Base-by-base conservation (phyloP, 495 filamentous ascomycete species). In the Talaromyces wortmannii region DNA sequence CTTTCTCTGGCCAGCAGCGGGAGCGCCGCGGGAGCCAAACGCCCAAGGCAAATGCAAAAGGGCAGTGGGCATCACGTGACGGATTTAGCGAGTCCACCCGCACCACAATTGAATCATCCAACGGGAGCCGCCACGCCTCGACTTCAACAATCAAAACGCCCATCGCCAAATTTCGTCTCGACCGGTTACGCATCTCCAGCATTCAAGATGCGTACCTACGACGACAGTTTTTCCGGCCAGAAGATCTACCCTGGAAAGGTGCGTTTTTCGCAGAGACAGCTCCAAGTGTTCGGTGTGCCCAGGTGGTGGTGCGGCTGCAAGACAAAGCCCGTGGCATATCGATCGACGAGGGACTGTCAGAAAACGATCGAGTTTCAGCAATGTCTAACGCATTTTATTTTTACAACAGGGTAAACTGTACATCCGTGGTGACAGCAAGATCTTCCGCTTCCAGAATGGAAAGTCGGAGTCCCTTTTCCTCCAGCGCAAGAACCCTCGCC, bases 391-490 rank as follows among this genome's bases (percentile, higher is more conserved):
- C 45, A 52, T 65, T 65, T 62, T 70, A 56, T 58, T 70, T 62
- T 57, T 56, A 55, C 59, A 68, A 61, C 58, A 97, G 92, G 92
- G 92, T 80, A 97, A 97, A 81, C 87, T 99, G 78, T 99, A 90
- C 81, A 79, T 99, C 82, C 90, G 94, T 78, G 91, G 91, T 70
- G 94, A 99, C 84, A 96, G 90, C 91, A 99, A 97, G 83, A 85
- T 97, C 83, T 99, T 99, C 85, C 91, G 94, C 68, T 99, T 99
- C 88, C 90, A 95, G 78, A 97, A 95, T 77, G 92, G 94, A 83
- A 99, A 99, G 82, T 92, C 91, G 82, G 95, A 99, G 78, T 95
- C 90, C 60, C 88, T 99, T 63, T 97, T 97, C 85, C 91, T 97
- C 60, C 94, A 99, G 83, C 92, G 94, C 82, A 99, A 99, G 88